A percentile compares a stretch with the other conserved stretches of the same genome.
These are phyloP conservation scores for Discostella stelligera DNA, from an alignment of 352 stramenopile genomes.

Conservation along the genomic window DNA sequence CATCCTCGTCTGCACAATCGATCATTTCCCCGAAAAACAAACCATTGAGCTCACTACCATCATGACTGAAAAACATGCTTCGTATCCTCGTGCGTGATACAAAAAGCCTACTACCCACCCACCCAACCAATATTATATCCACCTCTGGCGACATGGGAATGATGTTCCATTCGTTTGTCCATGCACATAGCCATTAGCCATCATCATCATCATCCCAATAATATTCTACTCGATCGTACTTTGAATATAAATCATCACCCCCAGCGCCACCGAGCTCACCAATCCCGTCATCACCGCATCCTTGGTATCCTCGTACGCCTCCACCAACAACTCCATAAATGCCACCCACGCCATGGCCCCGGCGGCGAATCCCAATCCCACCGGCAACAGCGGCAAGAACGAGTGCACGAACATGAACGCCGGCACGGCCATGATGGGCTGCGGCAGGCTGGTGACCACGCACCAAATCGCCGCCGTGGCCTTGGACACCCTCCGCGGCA, in stretches of 20 bases:
- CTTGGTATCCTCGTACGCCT: constrained; percentile 79
- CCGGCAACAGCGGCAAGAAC: constrained; percentile 93
- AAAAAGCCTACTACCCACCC: too few relatives aligned
- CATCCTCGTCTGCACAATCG: too few relatives aligned
- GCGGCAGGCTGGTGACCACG: constrained; percentile 78
- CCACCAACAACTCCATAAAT: constrained; percentile 85
- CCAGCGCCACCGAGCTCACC: constrained; percentile 53
- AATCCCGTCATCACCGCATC: constrained; percentile 60
- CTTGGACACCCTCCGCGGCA: constrained; percentile 88
- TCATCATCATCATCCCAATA: background rate
- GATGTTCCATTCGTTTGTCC: too few relatives aligned
- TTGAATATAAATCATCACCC: constrained; percentile 67
- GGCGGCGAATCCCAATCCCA: constrained; percentile 94
- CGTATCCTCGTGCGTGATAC: too few relatives aligned
- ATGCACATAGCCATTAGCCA: background rate
- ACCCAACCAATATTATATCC: too few relatives aligned
- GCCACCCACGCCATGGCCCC: constrained; percentile 96
- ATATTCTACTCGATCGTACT: constrained; percentile 51
- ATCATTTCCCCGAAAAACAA: too few relatives aligned
- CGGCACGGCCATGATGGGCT: constrained; percentile 97
- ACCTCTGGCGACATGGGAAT: too few relatives aligned
- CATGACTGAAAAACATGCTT: too few relatives aligned
- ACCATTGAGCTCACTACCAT: too few relatives aligned
- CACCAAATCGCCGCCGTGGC: constrained; percentile 81
- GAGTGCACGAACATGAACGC: constrained; percentile 91